These are phyloP conservation scores for Zygoascus flipseniorum DNA, from an alignment of 805 yeast species.

Conservation along the genomic window DNA sequence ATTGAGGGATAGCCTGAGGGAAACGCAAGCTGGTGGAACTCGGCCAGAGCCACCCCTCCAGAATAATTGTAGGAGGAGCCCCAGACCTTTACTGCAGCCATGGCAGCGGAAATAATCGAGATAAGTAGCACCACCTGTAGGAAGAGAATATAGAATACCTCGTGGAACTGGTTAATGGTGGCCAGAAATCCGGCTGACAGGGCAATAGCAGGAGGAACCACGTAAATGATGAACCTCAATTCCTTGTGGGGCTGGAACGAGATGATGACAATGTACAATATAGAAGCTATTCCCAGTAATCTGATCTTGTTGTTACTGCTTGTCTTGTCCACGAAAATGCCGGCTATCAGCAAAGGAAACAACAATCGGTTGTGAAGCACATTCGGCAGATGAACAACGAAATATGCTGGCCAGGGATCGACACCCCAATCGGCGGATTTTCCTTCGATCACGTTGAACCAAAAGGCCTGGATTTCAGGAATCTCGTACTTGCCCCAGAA, in stretches of 20 bases:
- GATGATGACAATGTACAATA: slow-evolving; percentile 50
- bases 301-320: slow-evolving; percentile 21
- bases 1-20: slow-evolving; percentile 3
- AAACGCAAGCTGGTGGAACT: slow-evolving; percentile 37
- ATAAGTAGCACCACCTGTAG: slow-evolving; percentile 24
- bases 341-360: slow-evolving; percentile 33
- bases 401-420: slow-evolving; percentile 66
- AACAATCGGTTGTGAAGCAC: slow-evolving; percentile 28
- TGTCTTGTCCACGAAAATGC: slow-evolving; percentile 34
- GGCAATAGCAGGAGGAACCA: slow-evolving; percentile 58
- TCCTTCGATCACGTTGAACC: slow-evolving; percentile 70
- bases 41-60: slow-evolving; percentile 67
- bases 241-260: slow-evolving; percentile 89
- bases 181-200: slow-evolving; percentile 54
- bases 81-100: slow-evolving; percentile 46
- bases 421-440: slow-evolving; percentile 75
- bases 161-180: slow-evolving; percentile 21
- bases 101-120: slow-evolving; percentile 28
- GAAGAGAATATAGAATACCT: slow-evolving; percentile 6
- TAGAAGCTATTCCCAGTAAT: slow-evolving; percentile 42
- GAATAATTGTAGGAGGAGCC: slow-evolving; percentile 77
- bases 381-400: slow-evolving; percentile 43
- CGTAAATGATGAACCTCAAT: slow-evolving; percentile 81
- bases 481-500: slow-evolving; percentile 58
- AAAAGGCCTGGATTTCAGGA: slow-evolving; percentile 69